Evolutionary conservation across 1,284 basidiomycete genomes (phyloP).

Genomic region (Boletus smithii): DNA sequence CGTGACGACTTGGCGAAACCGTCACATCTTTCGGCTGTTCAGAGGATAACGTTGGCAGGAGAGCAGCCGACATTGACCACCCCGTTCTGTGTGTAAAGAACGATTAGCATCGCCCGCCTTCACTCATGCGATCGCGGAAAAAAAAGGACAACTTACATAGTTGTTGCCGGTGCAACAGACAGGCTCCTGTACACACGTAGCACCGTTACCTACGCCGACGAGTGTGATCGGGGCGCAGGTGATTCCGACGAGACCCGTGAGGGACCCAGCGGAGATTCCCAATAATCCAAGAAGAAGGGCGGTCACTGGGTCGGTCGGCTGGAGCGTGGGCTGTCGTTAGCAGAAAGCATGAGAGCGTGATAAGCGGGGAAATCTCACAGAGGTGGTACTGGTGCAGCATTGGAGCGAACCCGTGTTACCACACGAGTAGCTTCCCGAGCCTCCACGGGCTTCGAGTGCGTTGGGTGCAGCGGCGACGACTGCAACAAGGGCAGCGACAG

Average conservation of each 20-base stretch:
- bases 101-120: background rate
- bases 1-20: no score
- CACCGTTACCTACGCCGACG: background rate
- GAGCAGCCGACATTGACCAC: conserved; percentile 10
- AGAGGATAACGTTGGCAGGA: no score
- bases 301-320: background rate
- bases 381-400: conserved; percentile 6
- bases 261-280: background rate
- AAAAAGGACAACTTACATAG: conserved; percentile 9
- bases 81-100: conserved; percentile 2
- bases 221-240: no score
- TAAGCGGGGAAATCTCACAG: no score
- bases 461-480: no score
- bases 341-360: rapidly evolving
- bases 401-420: conserved; percentile 6
- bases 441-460: no score
- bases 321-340: background rate
- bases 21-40: background rate
- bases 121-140: no score
- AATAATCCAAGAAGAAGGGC: background rate
- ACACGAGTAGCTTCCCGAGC: background rate
- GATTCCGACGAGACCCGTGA: no score
- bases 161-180: no score
- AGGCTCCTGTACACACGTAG: conserved; percentile 8
- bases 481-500: conserved; percentile 1